phyloP scores from a whole-genome alignment of 345 rosid species.

The Eucalyptus victrix region DNA sequence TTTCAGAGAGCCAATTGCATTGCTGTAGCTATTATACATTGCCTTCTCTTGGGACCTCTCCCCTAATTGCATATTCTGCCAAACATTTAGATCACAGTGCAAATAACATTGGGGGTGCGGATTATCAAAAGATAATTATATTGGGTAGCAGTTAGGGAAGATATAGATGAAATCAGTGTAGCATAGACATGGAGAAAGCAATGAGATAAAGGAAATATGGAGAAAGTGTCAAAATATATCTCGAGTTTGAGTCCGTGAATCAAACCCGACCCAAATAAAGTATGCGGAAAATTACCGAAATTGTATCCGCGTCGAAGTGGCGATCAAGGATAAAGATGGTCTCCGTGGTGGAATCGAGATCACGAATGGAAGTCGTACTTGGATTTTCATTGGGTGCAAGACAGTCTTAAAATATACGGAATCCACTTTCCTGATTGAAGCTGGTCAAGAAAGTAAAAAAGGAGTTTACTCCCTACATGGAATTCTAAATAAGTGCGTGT shows the following conservation, averaged over 20 bases:
- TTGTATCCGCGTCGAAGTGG: not conserved
- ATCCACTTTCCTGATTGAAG: not conserved
- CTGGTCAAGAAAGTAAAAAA: not conserved
- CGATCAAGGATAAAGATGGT: not conserved
- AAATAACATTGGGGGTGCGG: not conserved
- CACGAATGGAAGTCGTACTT: not conserved
- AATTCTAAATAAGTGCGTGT: not conserved
- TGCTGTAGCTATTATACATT: no score
- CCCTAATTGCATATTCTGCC: not conserved
- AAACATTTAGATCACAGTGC: not conserved
- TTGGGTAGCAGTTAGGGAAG: not conserved
- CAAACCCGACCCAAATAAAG: accelerated
- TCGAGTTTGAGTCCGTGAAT: not conserved
- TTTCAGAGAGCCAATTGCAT: no score
- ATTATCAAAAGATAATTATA: not conserved
- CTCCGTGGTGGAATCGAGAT: not conserved
- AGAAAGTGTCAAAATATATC: not conserved
- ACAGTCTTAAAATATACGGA: not conserved
- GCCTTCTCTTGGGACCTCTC: not conserved
- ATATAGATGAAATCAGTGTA: not conserved
- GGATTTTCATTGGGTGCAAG: not conserved
- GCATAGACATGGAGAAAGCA: not conserved
- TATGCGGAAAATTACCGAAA: not conserved
- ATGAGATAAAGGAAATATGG: not conserved
- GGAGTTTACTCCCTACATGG: not conserved